Percentiles rank a stretch among this genome's conserved stretches.
phyloP scores from a whole-genome alignment of 164 flowering plant species.

The Tetracentron sinense region DNA sequence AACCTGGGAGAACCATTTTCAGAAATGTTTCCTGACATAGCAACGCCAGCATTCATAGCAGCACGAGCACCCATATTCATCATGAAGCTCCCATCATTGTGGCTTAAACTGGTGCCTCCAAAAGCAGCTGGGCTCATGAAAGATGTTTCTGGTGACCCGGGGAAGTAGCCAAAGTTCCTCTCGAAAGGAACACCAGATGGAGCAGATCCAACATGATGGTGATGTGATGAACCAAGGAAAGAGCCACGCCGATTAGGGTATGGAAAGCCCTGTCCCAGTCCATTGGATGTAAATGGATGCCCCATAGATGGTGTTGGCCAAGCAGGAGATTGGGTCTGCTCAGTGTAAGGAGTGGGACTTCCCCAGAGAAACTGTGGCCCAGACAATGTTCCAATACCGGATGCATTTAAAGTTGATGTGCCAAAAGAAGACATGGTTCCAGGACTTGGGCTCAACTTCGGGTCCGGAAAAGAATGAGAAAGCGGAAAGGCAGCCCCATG shows the following conservation, averaged over 20 bases:
- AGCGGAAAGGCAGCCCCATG: constrained; percentile 41
- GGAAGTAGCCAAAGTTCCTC: constrained; percentile 61
- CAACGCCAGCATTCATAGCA: constrained; percentile 42
- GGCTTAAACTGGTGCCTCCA: constrained; percentile 52
- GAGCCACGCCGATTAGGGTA: constrained; percentile 41
- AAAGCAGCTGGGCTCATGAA: constrained; percentile 41
- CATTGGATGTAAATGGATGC: constrained; percentile 47
- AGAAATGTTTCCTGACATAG: constrained; percentile 46
- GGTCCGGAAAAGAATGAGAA: constrained; percentile 69
- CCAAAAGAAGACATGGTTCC: constrained; percentile 53
- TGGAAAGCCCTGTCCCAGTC: constrained; percentile 49
- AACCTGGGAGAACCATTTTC: constrained; percentile 66
- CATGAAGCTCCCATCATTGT: constrained; percentile 44
- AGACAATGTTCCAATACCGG: constrained; percentile 60
- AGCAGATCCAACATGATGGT: constrained; percentile 91
- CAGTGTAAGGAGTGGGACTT: constrained; percentile 57
- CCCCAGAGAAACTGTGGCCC: constrained; percentile 98
- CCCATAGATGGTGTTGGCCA: constrained; percentile 52
- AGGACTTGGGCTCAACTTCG: constrained; percentile 38
- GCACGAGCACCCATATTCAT: constrained; percentile 50
- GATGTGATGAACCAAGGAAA: constrained; percentile 41
- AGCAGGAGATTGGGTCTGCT: constrained; percentile 43
- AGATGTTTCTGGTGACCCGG: constrained; percentile 66
- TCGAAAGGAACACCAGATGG: constrained; percentile 77
- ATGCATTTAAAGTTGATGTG: constrained; percentile 52